These are phyloP conservation scores for Trichoderma erinaceum DNA, from an alignment of 495 filamentous ascomycete species.

Conservation along the genomic window DNA sequence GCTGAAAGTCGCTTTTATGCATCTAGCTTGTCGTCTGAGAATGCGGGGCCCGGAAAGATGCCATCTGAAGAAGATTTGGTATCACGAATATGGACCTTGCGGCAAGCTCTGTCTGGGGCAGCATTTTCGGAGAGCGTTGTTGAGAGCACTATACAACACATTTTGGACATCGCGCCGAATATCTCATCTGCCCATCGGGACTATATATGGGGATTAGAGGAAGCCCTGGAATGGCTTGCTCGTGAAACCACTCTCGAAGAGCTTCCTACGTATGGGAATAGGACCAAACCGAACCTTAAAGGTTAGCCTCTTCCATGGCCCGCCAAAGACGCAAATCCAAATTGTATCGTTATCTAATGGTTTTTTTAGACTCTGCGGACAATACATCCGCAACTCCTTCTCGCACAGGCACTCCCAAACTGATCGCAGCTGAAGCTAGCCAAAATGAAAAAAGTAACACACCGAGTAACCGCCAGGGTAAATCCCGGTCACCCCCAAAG, in stretches of 20 bases:
- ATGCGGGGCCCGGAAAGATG: conserved; percentile 33
- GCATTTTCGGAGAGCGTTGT: conserved; percentile 61
- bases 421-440: conserved; percentile 22
- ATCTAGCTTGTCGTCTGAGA: conserved; percentile 36
- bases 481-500: conserved; percentile 30
- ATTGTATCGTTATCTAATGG: neutral
- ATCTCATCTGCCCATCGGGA: conserved; percentile 52
- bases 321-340: neutral
- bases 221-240: conserved; percentile 81
- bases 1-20: conserved; percentile 45
- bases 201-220: conserved; percentile 74
- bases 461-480: conserved; percentile 22
- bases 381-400: neutral
- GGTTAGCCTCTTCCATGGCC: conserved; percentile 21
- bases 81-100: conserved; percentile 72
- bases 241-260: conserved; percentile 60
- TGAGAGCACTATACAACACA: conserved; percentile 57
- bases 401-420: conserved; percentile 25
- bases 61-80: conserved; percentile 66
- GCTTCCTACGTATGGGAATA: conserved; percentile 61
- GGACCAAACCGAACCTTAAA: conserved; percentile 28
- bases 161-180: conserved; percentile 53
- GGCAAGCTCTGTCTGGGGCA: conserved; percentile 57
- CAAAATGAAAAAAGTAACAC: conserved; percentile 23
- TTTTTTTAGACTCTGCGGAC: neutral